phyloP scores from a whole-genome alignment of 2,329 filamentous ascomycete genomes.

The Mollisia scopiformis region DNA sequence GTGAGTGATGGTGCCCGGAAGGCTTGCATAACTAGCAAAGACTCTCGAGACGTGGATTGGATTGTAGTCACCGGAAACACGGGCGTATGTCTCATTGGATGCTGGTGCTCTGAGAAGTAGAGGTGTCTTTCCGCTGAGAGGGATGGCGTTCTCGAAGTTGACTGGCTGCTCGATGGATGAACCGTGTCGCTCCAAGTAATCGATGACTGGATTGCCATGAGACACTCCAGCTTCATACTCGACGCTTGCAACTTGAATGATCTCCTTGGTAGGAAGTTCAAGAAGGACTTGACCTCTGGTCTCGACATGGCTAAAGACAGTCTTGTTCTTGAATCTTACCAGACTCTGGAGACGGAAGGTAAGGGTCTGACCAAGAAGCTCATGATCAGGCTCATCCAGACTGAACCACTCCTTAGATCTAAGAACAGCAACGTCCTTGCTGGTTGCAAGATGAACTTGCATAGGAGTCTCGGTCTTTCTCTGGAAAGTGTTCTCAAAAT shows the following conservation, averaged over 20 bases:
- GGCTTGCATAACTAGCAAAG: slow-evolving; percentile 92
- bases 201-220: slow-evolving; percentile 94
- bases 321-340: slow-evolving; percentile 92
- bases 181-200: slow-evolving; percentile 92
- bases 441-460: slow-evolving; percentile 84
- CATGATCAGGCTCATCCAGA: slow-evolving; percentile 80
- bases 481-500: slow-evolving; percentile 98
- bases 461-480: slow-evolving; percentile 95
- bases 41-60: slow-evolving; percentile 98
- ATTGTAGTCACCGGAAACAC: slow-evolving; percentile 97
- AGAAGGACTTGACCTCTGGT: slow-evolving; percentile 91
- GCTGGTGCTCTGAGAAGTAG: slow-evolving; percentile 88
- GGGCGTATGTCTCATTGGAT: slow-evolving; percentile 97
- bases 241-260: slow-evolving; percentile 96
- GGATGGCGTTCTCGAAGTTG: slow-evolving; percentile 96
- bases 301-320: slow-evolving; percentile 87
- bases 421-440: slow-evolving; percentile 90
- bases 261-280: slow-evolving; percentile 93
- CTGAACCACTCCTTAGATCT: slow-evolving; percentile 98
- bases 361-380: slow-evolving; percentile 89
- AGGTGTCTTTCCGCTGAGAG: slow-evolving; percentile 88
- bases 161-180: slow-evolving; percentile 94
- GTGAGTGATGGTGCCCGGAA: slow-evolving; percentile 96
- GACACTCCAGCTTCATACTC: slow-evolving; percentile 92
- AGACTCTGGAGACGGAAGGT: slow-evolving; percentile 95